Evolutionary conservation across 164 flowering plant species (phyloP), one percentile per base, ranked within the genome.

Genomic region (Magnolia kwangsiensis): DNA sequence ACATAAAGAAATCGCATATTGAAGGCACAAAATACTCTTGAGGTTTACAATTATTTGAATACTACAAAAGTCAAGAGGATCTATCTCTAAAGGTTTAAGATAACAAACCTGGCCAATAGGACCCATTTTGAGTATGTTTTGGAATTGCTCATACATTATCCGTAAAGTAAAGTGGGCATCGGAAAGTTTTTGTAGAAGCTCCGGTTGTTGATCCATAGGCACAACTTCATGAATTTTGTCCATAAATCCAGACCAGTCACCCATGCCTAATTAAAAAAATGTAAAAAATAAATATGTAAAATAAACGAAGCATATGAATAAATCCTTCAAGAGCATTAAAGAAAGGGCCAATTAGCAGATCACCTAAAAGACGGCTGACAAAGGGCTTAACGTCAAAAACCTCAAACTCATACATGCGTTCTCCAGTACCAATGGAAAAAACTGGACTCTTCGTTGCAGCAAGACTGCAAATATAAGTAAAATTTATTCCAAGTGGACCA

Each of bases 221-320:
- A 94, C 98, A 79, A 94, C 98, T 83, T 96, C 99, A 63, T 96
- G 99, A 83, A 94, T 91, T 82, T 96, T 96, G 86, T 96, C 98
- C 99, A 96, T 91, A 76, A 96, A 94, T n/a, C 99, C 99, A 85
- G 99, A 90, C 99, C 88, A 96, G 81, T 96, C 99, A 73, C 98
- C 98, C 99, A 95, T 93, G 69, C 99, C 99, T 95, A 75, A 16
- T 71, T 31, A 23, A 77, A 81, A 37, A 37, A 37, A 75, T 8
- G 27, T 64, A 31, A 14, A 69, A 72, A n/a, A 4, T 58, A 51
- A 74, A 55, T 7, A 70, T 58, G 20, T 49, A 45, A 64, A 50
- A 75, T 19, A 68, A 68, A 13, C 18, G 11, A 68, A 68, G 68
- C 27, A 65, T 63, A 65, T 3, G 13, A 65, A 65, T 29, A 65